phyloP scores from a whole-genome alignment of 805 yeast genomes.

The Yarrowia phangngaensis region DNA sequence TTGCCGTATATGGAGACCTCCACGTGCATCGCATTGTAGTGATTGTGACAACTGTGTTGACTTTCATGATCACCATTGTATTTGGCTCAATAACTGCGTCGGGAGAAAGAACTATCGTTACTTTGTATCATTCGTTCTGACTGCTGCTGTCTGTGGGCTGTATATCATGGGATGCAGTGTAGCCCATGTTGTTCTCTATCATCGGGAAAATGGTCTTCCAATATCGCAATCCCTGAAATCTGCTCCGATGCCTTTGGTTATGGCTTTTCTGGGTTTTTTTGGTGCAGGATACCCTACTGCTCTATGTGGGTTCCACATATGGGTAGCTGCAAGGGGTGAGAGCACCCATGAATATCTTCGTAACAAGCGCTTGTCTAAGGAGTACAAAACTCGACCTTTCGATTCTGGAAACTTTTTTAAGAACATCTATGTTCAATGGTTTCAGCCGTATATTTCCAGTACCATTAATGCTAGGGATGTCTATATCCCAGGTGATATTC shows the following conservation, averaged over 20 bases:
- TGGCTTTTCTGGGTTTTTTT: conserved; percentile 53
- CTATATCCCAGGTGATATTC: conserved; percentile 3
- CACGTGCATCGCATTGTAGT: conserved; percentile 71
- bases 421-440: conserved; percentile 36
- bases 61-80: conserved; percentile 69
- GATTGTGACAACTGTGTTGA: conserved; percentile 62
- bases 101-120: conserved; percentile 65
- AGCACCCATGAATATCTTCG: conserved; percentile 63
- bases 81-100: conserved; percentile 68
- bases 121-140: conserved; percentile 44
- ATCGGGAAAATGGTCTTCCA: conserved; percentile 29
- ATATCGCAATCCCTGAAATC: conserved; percentile 34
- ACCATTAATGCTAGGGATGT: neutral
- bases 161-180: conserved; percentile 39
- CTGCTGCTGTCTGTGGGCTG: conserved; percentile 38
- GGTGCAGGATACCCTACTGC: conserved; percentile 53
- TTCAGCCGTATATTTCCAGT: conserved; percentile 7
- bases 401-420: conserved; percentile 37
- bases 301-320: conserved; percentile 52
- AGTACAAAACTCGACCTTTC: conserved; percentile 39
- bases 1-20: conserved; percentile 73
- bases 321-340: conserved; percentile 52
- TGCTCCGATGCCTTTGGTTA: conserved; percentile 38
- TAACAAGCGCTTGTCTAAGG: conserved; percentile 11
- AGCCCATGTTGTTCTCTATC: conserved; percentile 36